Conservation (phyloP, 2,329 filamentous ascomycete genomes). For the Aspergillus tamarii region DNA sequence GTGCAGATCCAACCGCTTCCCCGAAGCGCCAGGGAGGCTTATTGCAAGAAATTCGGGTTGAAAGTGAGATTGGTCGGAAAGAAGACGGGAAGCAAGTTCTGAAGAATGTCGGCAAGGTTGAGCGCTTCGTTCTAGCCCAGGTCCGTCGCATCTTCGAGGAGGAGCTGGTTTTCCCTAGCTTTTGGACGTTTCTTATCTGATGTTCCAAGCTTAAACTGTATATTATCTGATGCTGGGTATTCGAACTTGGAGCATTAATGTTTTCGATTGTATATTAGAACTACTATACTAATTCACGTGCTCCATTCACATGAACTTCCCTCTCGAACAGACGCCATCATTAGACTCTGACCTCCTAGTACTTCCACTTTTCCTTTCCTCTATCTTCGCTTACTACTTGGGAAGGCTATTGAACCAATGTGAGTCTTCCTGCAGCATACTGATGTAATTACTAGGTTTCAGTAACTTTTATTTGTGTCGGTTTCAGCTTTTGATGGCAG, state of each 20-base stretch:
- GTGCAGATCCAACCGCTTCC: conserved; percentile 34
- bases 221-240: not conserved
- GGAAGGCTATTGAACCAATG: not conserved
- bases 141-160: conserved; percentile 97
- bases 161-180: conserved; percentile 66
- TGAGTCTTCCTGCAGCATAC: not conserved
- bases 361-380: not conserved
- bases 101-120: conserved; percentile 98
- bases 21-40: conserved; percentile 68
- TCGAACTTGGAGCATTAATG: not conserved
- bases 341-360: not conserved
- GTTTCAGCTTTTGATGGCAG: not conserved
- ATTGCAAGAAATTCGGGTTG: conserved; percentile 89
- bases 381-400: not conserved
- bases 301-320: not conserved
- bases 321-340: too few species aligned
- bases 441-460: not conserved
- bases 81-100: conserved; percentile 91
- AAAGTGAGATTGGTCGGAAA: conserved; percentile 94
- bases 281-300: not conserved
- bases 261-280: not conserved
- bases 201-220: not conserved
- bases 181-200: conserved; percentile 94
- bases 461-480: not conserved
- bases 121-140: conserved; percentile 95